Evolutionary conservation across 805 yeast species (phyloP), one percentile per base, ranked within the genome.

Genomic region (Yarrowia porcina): DNA sequence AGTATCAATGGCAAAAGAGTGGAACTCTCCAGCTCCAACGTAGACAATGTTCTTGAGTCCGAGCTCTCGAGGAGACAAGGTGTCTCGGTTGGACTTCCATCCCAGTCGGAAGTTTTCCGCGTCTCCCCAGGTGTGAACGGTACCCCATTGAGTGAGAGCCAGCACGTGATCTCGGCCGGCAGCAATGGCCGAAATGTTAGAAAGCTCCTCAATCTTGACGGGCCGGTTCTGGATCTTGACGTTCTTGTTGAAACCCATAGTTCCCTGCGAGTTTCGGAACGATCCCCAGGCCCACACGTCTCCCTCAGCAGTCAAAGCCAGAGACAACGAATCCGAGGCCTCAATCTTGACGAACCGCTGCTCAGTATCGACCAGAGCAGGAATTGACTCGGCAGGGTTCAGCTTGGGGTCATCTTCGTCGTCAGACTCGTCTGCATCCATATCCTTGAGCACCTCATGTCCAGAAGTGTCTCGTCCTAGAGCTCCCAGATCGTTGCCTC

Each of bases 261-360:
- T 79, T 62, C 99, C 99, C 75, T 94, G 98, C 8, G 54, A 44
- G 69, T 73, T 80, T 64, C 69, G 87, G 77, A 94, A 94, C 20
- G 97, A 89, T 38, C 99, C 99, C 98, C 99, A 94, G 0, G 97
- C 96, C 74, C 86, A 94, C 10, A 96, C 91, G 39, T 88, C 90
- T 36, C 99, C 98, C 61, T 84, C 85, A 50, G 83, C 87, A 39
- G 86, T 82, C 64, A 94, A 75, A 2, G 85, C 90, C 17, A 93
- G 92, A 41, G 96, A 88, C 65, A 93, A 76, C 70, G 91, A 93
- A 73, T 94, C 99, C 10, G 97, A 88, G 4, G 98, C 97, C 15
- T 90, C 91, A 39, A 93, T 73, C 71, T 88, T 94, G 21, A 89
- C 89, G 59, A 93, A 84, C 62, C 81, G 83, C 17, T 76, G 72